Base-by-base conservation (phyloP, 805 yeast genomes). In the Metschnikowia picachoensis region DNA sequence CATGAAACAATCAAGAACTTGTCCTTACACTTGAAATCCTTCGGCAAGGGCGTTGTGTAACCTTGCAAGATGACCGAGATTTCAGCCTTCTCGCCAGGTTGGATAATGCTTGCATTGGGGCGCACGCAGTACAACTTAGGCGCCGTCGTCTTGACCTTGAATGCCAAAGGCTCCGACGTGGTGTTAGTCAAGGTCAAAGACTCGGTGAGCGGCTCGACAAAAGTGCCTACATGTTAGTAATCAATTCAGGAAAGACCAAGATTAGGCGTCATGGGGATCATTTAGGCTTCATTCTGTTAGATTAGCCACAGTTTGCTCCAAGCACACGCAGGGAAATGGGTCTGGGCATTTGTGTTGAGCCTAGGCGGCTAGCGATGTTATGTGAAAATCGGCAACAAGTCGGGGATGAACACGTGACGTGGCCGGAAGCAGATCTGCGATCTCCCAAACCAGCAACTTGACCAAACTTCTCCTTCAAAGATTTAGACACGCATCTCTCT, bases 71-170 rank as follows among this genome's bases (percentile, higher is more conserved):
- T 88, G 58, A 94, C 84, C 39, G 91, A 79, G 43, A 94, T 87
- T 45, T 85, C 80, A 43, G 83, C 68, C 20, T 82, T 65, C 53
- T 79, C 78, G 31, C 95, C 94, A 12, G 98, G 91, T 28, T 73
- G 74, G 47, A 94, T 74, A 31, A 85, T 66, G 13, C 94, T 81
- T 49, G 97, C 92, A 66, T 91, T 94, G 52, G 99, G 99, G 70
- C 97, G 85, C 43, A 94, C 98, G 67, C 96, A 88, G 74, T 91
- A 85, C 67, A 88, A 74, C 67, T 88, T 91, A 50, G 99, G 99
- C 9, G 98, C 97, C 7, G 99, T 94, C 38, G 99, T 92, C 72
- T 92, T 94, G 62, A 94, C 97, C 73, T 94, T 94, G 77, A 89
- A 94, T 29, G 96, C 97, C 59, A 80, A 68, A 37, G 83, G 74